Evolutionary conservation across 495 filamentous ascomycete genomes (phyloP).

Genomic region (Lasiosphaeria miniovina): DNA sequence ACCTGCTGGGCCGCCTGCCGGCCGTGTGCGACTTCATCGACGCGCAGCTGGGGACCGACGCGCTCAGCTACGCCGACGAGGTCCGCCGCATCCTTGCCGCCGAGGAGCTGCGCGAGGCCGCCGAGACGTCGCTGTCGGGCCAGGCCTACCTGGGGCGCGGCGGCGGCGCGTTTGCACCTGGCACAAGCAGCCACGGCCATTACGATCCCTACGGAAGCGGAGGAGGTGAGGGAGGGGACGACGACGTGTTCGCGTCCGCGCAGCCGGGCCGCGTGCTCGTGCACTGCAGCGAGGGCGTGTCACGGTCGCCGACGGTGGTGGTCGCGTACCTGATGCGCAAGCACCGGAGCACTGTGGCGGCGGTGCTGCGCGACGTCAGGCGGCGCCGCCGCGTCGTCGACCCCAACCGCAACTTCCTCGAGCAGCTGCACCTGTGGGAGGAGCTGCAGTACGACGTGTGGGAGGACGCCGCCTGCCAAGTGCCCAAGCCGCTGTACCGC

Average conservation of each 20-base stretch:
- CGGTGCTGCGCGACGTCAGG: neutral
- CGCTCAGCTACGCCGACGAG: neutral
- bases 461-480: slow-evolving; percentile 11
- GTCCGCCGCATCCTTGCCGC: neutral
- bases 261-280: slow-evolving; percentile 10
- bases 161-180: neutral
- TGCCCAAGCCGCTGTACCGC: neutral
- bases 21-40: slow-evolving; percentile 44
- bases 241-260: neutral
- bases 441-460: slow-evolving; percentile 14
- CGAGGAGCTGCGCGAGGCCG: neutral
- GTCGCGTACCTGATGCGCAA: slow-evolving; percentile 19
- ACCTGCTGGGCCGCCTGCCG: slow-evolving; percentile 32
- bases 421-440: slow-evolving; percentile 22
- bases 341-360: neutral
- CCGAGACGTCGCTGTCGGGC: neutral
- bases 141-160: no score
- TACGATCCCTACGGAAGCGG: neutral
- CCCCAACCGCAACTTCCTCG: slow-evolving; percentile 9
- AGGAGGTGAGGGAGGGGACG: neutral
- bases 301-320: slow-evolving; percentile 8
- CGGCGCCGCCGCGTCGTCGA: neutral
- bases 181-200: neutral
- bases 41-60: neutral
- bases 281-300: slow-evolving; percentile 11